Evolutionary conservation across 139 green algal species (phyloP), one percentile per base, ranked within the genome.

Genomic region (Picochlorum sp.): DNA sequence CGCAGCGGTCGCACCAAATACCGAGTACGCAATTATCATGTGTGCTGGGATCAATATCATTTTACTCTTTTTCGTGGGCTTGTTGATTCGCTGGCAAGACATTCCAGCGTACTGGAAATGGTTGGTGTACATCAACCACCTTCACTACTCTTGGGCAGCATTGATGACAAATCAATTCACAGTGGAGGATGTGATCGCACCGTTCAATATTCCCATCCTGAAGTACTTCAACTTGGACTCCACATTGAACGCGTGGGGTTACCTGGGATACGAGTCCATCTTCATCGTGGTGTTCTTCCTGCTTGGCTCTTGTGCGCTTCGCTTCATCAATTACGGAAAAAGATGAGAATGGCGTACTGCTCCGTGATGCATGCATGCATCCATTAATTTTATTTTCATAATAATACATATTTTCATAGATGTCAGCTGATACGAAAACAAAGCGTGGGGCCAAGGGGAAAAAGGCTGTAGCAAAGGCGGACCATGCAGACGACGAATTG

Each of bases 1-100:
- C 20, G 86, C 83, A 14, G 79, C 86, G 0, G 41, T 95, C 2
- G 78, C 75, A 0, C 85, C 86, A 38, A 91, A 74, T 56, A 87
- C 91, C 75, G 87, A 92, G 44, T 74, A 87, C 0, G 60, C 60
- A 28, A 57, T 49, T 23, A 24, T 45, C 13, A 6, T 28, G 24
- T 44, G 14, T 44, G 24, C 60, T 44, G 28, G 47, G 31, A 83
- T 85, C 41, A 72, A 85, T 54, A 66, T 23, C 5, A 61, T 57
- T 4, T 66, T 79, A 20, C 67, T 82, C 45, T 81, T 79, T 57
- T 84, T 84, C 45, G 51, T 38, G n/a, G 74, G 74, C 60, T 76
- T 77, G 63, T 58, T 79, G 9, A 62, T 84, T 37, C 70, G 60
- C 21, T 70, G 57, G 6, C 56, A 69, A 45, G 60, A 75, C 23